Base-by-base conservation (phyloP, 1,284 basidiomycete genomes). In the Meira nashicola region DNA sequence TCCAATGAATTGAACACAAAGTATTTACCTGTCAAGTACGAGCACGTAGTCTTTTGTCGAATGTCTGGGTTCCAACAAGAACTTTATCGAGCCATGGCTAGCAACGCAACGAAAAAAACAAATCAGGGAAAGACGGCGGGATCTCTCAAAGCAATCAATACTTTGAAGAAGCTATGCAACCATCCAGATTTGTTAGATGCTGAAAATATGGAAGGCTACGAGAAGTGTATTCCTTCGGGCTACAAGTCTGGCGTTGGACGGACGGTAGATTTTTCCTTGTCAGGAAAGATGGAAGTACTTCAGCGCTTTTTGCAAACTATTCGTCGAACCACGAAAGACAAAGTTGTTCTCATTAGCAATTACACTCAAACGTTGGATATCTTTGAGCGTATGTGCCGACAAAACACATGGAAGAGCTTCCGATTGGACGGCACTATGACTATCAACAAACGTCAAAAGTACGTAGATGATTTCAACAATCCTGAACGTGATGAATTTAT, bases 1-100 rank as follows among this genome's bases (percentile, higher is more conserved):
- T 97, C 95, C 15, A 99, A 99, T 76, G 95, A 98, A 75, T 81
- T 99, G 19, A 83, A 98, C 21, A 95, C 92, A 38, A 99, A 99
- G 81, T 99, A 98, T 75, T 92, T 99, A 46, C 94, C 94, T 2
- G 91, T 98, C 81, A 99, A 99, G 79, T 96, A 98, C 81, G 94
- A 98, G 80, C 92, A 97, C 65, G 95, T 98, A 66, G 95, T 99
- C 1, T 99, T 98, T 80, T 97, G 94, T 79, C 84, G 86, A 50
- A 85, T 92, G 14, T 93, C 92, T 1, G 83, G 87, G 2, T 88
- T 98, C 73, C 94, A 99, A 74, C 82, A 92, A 5, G 83, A 88
- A 1, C 82, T 99, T 2, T 99, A 99, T 79, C 86, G 88, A 41
- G 83, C 91, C 48, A 98, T 99, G 77, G 94, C 96, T 66, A 8